These are phyloP conservation scores for Phalaenopsis aphrodite DNA, from an alignment of 106 monocot species.

Conservation along the genomic window DNA sequence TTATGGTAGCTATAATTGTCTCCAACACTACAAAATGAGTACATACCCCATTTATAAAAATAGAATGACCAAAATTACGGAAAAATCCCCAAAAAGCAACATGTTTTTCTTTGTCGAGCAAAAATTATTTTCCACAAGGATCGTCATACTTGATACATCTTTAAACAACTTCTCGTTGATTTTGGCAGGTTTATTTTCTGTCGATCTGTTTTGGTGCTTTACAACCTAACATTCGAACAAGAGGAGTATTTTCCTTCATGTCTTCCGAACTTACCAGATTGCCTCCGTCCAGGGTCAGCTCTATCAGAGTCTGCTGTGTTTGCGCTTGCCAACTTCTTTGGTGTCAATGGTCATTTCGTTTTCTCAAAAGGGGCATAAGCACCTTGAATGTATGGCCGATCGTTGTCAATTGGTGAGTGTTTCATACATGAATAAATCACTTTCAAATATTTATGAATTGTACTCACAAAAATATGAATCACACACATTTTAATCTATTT, in stretches of 20 bases:
- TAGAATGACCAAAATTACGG: no score
- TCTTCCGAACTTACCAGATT: conserved; percentile 58
- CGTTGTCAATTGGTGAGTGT: neutral
- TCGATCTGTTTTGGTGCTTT: conserved; percentile 46
- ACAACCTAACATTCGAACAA: conserved; percentile 19
- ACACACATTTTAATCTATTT: no score
- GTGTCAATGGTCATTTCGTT: conserved; percentile 31
- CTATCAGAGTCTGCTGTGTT: conserved; percentile 40
- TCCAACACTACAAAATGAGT: no score
- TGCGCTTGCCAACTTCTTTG: conserved; percentile 49
- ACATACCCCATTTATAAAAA: no score
- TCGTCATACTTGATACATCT: no score
- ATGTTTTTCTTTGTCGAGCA: no score
- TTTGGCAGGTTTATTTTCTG: conserved; percentile 78
- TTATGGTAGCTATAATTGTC: no score
- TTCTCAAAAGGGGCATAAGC: conserved; percentile 12
- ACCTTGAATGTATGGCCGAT: neutral
- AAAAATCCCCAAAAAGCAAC: no score
- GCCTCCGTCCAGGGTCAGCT: conserved; percentile 29
- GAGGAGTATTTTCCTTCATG: conserved; percentile 61
- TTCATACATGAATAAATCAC: no score
- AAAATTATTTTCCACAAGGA: no score
- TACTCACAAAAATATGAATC: no score
- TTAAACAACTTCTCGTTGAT: neutral
- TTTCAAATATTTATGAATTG: no score